Base-by-base conservation (phyloP, 2,329 filamentous ascomycete species). In the Neopestalotiopsis rosae region DNA sequence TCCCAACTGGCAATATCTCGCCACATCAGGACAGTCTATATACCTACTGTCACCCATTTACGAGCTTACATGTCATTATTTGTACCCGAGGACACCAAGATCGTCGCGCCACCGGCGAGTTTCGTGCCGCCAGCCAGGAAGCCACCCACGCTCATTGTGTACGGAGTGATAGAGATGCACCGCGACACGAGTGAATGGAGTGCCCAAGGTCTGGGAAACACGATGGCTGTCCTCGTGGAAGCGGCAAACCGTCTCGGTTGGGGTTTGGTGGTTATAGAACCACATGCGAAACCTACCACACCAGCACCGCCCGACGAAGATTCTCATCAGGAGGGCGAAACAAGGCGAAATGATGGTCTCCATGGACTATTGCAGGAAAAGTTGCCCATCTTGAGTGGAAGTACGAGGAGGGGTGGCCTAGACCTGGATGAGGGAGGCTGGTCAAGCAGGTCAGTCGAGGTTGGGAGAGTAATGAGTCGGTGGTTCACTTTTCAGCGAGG, bases 1-100 rank as follows among this genome's bases (percentile, higher is more conserved):
- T 87, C 90, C 67, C 87, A 93, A 71, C 84, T 95, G 34, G 88
- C 91, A 61, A 86, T 88, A 3, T 91, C 93, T 7, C 88, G 89
- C 38, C 89, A 91, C 74, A 87, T 97, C 71, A 89, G 88, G 67
- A 79, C 95, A 9, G 82, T 89, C 45, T 98, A 97, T 80, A 88
- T 90, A 67, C 90, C 93, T 0, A 94, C 92, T 2, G 86, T 96
- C 67, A 90, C 92, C 28, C 90, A 93, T 78, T 87, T 97, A 6
- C 91, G 94, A 67, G 93, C 93, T 45, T 93, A 91, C 75, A 85
- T 98, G 20, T 85, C 91, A 57, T 85, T 88, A 65, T 86, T 89
- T 69, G 81, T 81, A 20, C 71, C 78, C 2, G 71, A 73, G 1
- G 77, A 81, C 67, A 81, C 82, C 9, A 78, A 73, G 17, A 74